A percentile compares a stretch with the other conserved stretches of the same genome.
phyloP scores from a whole-genome alignment of 2,329 filamentous ascomycete species.

The Colletotrichum higginsianum region DNA sequence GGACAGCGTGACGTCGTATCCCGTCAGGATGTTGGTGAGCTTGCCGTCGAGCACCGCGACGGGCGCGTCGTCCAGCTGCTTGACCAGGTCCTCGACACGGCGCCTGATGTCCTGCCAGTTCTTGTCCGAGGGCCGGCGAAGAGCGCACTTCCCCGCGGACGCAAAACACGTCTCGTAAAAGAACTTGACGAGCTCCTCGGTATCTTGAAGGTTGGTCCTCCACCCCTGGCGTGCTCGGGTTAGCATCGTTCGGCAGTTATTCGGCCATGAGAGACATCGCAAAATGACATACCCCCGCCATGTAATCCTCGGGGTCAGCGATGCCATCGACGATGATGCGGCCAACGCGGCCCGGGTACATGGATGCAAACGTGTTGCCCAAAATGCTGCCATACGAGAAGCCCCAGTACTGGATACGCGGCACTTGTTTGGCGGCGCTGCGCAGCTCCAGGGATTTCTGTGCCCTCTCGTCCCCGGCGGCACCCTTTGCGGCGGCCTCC shows the following conservation, averaged over 20 bases:
- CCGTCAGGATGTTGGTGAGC: slow-evolving; percentile 49
- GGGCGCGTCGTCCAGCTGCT: slow-evolving; percentile 48
- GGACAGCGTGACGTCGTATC: slow-evolving; percentile 49
- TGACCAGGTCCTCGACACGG: slow-evolving; percentile 52
- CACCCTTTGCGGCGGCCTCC: neutral
- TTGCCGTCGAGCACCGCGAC: slow-evolving; percentile 45
- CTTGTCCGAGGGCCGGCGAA: slow-evolving; percentile 48
- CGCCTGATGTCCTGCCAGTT: slow-evolving; percentile 48
- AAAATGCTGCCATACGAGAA: slow-evolving; percentile 62
- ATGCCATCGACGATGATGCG: slow-evolving; percentile 60
- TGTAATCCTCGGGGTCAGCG: slow-evolving; percentile 55
- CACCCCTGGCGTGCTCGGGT: slow-evolving; percentile 48
- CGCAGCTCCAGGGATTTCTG: slow-evolving; percentile 13
- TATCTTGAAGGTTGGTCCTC: slow-evolving; percentile 55
- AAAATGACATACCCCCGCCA: slow-evolving; percentile 47
- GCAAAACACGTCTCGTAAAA: slow-evolving; percentile 56
- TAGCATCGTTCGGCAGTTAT: neutral
- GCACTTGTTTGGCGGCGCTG: slow-evolving; percentile 19
- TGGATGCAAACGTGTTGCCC: slow-evolving; percentile 54
- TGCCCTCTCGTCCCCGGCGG: neutral
- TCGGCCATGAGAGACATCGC: too few relatives aligned
- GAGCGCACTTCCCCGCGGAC: slow-evolving; percentile 49
- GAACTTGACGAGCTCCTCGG: slow-evolving; percentile 51
- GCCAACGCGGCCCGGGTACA: slow-evolving; percentile 56
- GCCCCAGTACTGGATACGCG: slow-evolving; percentile 63